Evolutionary conservation across 371 early-diverging fungal genomes (phyloP), one percentile per base, ranked within the genome.

Genomic region (Dichotomocladium elegans): DNA sequence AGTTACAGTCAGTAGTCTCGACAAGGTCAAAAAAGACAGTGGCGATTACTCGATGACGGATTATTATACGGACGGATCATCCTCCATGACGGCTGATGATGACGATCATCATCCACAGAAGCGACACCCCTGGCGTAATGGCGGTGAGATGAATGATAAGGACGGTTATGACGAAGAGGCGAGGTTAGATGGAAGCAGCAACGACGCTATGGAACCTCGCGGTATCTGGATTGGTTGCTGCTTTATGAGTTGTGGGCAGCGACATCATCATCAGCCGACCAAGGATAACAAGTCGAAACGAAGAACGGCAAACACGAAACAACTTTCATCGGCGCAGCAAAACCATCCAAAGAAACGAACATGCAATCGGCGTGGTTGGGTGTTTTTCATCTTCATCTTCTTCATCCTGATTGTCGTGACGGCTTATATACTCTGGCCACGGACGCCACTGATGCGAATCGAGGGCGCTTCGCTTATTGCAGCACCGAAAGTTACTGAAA

Each of bases 401-500:
- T 29, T 70, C 3, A 55, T 74, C 31, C 27, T 67, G 12, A n/a
- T 53, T 15, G 47, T 55, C 1, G 41, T 66, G 2, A 35, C 61
- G 3, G 49, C 62, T 21, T 70, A 60, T 34, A 50, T 70, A 26
- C 50, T 68, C 5, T 74, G 74, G 72, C 72, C 72, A 19, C 70
- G 71, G 5, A 70, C 71, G 15, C 74, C 74, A 0, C 35, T 74
- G n/a, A 68, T 74, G 58, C 70, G 74, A 9, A 68, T 74, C n/a
- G 70, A 74, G 50, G 68, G 74, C 11, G 74, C 70, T 2, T 56
- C 62, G 2, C 50, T 74, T n/a, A 62, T 63, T 2, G 46, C 58
- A 5, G 61, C 66, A 4, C 59, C 68, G 10, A 61, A 66, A 15
- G 60, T 70, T 3, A 64, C 66, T 2, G 65, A 70, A 30, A 70